Conservation (phyloP, 176 grass and related monocot species). For the Zea luxurians region DNA sequence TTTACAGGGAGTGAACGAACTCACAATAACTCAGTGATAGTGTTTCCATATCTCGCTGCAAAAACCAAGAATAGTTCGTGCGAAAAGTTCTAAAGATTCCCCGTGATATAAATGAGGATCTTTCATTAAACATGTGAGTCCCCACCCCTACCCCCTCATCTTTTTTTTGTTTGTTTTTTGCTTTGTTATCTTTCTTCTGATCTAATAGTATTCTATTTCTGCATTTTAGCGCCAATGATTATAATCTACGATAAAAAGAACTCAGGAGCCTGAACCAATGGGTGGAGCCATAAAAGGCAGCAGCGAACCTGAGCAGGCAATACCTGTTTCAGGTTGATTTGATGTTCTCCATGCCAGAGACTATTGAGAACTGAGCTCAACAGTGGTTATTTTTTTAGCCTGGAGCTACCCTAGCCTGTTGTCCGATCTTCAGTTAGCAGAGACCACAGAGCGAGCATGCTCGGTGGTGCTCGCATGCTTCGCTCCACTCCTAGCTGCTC, state of each 20-base stretch:
- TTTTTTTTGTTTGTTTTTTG: not conserved
- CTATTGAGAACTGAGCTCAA: conserved; percentile 20
- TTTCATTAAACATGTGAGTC: not conserved
- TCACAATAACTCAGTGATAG: not conserved
- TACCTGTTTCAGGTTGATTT: conserved; percentile 40
- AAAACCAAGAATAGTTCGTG: not conserved
- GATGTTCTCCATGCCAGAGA: conserved; percentile 43
- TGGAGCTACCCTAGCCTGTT: conserved; percentile 18
- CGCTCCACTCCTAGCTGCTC: conserved; percentile 36
- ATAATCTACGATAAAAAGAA: not conserved
- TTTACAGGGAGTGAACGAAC: not conserved
- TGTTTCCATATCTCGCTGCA: not conserved
- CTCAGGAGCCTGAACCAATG: not conserved
- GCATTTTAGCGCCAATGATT: not conserved
- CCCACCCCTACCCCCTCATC: too few relatives aligned
- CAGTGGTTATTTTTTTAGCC: conserved; percentile 2
- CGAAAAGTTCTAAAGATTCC: not conserved
- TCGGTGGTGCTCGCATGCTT: conserved; percentile 9
- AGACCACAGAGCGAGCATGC: conserved; percentile 1
- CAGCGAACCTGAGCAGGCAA: conserved; percentile 32
- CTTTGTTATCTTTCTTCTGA: not conserved
- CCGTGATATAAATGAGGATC: not conserved
- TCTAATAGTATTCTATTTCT: not conserved
- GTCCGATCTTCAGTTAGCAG: conserved; percentile 35
- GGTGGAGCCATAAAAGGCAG: not conserved